These are phyloP conservation scores for Clonostachys rhizophaga DNA, from an alignment of 2,329 filamentous ascomycete species.

Conservation along the genomic window DNA sequence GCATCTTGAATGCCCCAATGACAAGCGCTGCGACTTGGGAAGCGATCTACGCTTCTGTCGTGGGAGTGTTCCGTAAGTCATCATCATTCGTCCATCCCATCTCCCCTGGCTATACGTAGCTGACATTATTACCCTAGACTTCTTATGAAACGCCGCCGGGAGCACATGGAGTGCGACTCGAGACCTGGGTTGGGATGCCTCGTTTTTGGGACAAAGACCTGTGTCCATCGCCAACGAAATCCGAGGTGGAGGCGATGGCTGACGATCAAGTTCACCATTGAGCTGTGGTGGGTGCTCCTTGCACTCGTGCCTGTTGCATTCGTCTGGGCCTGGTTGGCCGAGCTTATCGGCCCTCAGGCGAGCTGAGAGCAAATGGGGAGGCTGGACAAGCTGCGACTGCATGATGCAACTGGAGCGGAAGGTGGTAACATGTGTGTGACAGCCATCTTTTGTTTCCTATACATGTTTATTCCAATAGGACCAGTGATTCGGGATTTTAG, in stretches of 20 bases:
- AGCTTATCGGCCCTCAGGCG: constrained; percentile 3
- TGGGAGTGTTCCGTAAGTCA: constrained; percentile 51
- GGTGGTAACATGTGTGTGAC: too few species aligned
- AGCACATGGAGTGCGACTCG: constrained; percentile 58
- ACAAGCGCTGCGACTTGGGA: constrained; percentile 49
- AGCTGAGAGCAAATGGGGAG: too few species aligned
- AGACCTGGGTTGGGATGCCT: constrained; percentile 51
- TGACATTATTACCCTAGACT: constrained; percentile 27
- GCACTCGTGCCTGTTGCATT: constrained; percentile 31
- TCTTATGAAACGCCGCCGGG: constrained; percentile 53
- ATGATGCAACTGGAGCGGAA: too few species aligned
- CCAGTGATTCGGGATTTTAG: too few species aligned
- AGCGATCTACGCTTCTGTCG: constrained; percentile 57
- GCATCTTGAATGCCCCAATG: constrained; percentile 62
- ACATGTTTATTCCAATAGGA: too few species aligned
- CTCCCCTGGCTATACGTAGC: background rate
- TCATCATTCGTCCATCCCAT: background rate
- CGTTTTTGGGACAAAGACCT: constrained; percentile 43
- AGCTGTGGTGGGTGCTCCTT: constrained; percentile 44
- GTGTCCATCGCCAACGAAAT: constrained; percentile 37
- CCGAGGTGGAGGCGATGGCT: constrained; percentile 40
- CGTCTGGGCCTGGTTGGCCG: constrained; percentile 27
- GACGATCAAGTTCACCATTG: constrained; percentile 34
- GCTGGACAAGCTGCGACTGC: too few species aligned
- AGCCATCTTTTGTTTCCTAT: too few species aligned